phyloP scores from a whole-genome alignment of 306 rosid genomes.

The Prosopis cineraria region DNA sequence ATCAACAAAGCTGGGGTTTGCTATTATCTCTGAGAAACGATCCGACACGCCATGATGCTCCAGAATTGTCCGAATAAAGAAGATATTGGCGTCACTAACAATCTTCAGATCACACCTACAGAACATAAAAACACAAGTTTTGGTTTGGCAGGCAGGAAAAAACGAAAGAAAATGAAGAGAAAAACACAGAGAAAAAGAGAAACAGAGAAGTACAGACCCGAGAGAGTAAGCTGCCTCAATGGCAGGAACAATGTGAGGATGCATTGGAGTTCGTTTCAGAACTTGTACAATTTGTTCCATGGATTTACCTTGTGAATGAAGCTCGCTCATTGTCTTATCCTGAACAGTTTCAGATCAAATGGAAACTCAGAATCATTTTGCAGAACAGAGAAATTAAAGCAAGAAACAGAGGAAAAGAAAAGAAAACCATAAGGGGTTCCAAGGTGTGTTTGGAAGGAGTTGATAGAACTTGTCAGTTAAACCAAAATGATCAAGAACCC shows the following conservation, averaged over 20 bases:
- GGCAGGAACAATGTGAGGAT: slow-evolving; percentile 53
- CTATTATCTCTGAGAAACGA: slow-evolving; percentile 55
- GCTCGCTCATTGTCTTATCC: slow-evolving; percentile 65
- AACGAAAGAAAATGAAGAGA: not conserved
- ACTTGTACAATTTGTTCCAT: slow-evolving; percentile 48
- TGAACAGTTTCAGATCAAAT: slow-evolving; percentile 3
- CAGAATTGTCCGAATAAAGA: slow-evolving; percentile 65
- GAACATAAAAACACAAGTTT: not conserved
- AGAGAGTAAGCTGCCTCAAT: slow-evolving; percentile 56
- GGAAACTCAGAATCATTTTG: not conserved
- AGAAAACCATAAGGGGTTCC: slow-evolving; percentile 69
- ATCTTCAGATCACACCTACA: slow-evolving; percentile 69
- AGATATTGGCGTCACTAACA: slow-evolving; percentile 64
- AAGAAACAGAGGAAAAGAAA: not conserved
- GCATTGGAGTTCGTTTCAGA: slow-evolving; percentile 51
- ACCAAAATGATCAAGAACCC: slow-evolving; percentile 62
- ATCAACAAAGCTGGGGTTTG: slow-evolving; percentile 58
- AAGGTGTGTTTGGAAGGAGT: slow-evolving; percentile 54
- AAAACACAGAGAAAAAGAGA: not conserved
- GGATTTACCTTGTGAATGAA: slow-evolving; percentile 58
- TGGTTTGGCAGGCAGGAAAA: not conserved
- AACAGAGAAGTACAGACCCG: slow-evolving; percentile 41
- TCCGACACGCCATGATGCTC: slow-evolving; percentile 52
- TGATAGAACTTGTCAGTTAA: slow-evolving; percentile 50
- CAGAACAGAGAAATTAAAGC: not conserved